Evolutionary conservation across 805 yeast species (phyloP).

Genomic region (Metschnikowia santaceciliae): DNA sequence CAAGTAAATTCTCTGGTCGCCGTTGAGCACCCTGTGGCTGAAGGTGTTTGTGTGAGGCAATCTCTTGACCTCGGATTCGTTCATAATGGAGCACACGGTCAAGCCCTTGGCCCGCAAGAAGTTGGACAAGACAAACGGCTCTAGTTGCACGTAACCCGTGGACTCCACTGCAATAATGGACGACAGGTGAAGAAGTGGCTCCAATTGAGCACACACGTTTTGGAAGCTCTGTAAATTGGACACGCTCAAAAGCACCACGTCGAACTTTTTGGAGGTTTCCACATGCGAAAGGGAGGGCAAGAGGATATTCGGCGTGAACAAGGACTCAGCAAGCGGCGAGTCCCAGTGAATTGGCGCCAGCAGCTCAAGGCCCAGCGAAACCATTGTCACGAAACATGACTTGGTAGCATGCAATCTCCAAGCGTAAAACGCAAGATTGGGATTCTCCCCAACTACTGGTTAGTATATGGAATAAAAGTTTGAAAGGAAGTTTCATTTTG

Average conservation of each 20-base stretch:
- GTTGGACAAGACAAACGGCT: constrained; percentile 57
- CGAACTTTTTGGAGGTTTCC: constrained; percentile 22
- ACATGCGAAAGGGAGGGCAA: constrained; percentile 15
- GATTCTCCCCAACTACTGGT: constrained; percentile 48
- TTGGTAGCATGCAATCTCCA: constrained; percentile 52
- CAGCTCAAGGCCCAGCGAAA: constrained; percentile 28
- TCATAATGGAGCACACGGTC: constrained; percentile 52
- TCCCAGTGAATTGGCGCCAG: constrained; percentile 18
- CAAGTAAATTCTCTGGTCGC: constrained; percentile 44
- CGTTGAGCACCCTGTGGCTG: constrained; percentile 27
- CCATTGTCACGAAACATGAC: constrained; percentile 33
- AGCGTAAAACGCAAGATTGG: constrained; percentile 55
- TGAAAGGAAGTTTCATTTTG: no score
- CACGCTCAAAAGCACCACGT: constrained; percentile 33
- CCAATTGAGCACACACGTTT: constrained; percentile 21
- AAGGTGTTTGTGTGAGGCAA: constrained; percentile 23
- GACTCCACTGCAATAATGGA: constrained; percentile 63
- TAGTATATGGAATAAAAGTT: constrained; percentile 8
- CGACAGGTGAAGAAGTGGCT: constrained; percentile 26
- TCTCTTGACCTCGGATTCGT: constrained; percentile 54
- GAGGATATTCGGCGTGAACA: constrained; percentile 17
- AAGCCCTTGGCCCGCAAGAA: constrained; percentile 29
- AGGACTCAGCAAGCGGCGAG: constrained; percentile 14
- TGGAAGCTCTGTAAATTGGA: constrained; percentile 39
- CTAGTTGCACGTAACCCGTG: constrained; percentile 68